phyloP scores from a whole-genome alignment of 176 grass and related monocot species.

The Musa troglodytarum region DNA sequence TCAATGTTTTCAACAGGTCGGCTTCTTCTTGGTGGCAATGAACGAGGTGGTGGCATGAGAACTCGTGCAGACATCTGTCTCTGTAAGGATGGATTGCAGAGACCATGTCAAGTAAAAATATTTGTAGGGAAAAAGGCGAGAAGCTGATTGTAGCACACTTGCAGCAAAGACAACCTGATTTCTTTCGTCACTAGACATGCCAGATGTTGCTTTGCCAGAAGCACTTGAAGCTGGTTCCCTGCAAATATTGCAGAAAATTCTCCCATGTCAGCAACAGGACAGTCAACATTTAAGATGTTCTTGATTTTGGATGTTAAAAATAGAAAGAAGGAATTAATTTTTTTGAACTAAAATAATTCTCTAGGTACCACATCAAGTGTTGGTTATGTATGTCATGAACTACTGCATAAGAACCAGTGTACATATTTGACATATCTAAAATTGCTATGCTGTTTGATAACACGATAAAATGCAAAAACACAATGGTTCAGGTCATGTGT shows the following conservation, averaged over 20 bases:
- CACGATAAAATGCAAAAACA: no score
- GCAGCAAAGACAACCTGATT: conserved; percentile 57
- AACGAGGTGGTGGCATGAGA: conserved; percentile 93
- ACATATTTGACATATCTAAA: no score
- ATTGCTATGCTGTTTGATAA: no score
- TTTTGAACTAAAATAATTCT: no score
- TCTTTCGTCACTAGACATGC: conserved; percentile 95
- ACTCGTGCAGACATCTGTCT: conserved; percentile 69
- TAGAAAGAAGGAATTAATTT: no score
- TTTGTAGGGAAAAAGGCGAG: neutral
- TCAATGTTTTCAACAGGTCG: conserved; percentile 40
- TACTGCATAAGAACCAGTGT: no score
- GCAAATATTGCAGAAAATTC: neutral
- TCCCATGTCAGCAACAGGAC: neutral
- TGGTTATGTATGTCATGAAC: no score
- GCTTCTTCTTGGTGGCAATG: conserved; percentile 62
- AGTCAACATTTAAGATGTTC: neutral
- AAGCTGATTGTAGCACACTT: conserved; percentile 11
- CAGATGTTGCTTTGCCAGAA: conserved; percentile 82
- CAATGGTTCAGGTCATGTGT: no score
- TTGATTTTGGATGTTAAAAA: no score
- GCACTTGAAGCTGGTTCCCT: conserved; percentile 86
- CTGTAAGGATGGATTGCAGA: conserved; percentile 30
- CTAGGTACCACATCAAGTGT: no score
- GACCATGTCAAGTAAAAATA: conserved; percentile 7